These are phyloP conservation scores for Mediolabrus comicus DNA, from an alignment of 108 stramenopile species.

Conservation along the genomic window DNA sequence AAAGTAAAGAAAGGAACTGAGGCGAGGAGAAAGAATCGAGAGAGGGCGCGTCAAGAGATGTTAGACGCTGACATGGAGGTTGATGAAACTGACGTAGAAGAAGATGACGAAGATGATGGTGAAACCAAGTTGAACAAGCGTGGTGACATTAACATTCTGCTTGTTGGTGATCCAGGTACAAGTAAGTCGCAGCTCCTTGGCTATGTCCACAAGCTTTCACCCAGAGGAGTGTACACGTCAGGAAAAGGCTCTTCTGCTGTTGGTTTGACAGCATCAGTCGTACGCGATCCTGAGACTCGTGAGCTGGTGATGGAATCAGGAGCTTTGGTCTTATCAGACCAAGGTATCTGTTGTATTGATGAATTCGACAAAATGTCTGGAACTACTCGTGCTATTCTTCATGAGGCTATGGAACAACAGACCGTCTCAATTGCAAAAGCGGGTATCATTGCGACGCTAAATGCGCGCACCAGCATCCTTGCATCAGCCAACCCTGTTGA, in stretches of 20 bases:
- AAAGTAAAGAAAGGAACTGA: conserved; percentile 51
- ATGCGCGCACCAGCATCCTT: conserved; percentile 96
- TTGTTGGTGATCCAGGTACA: conserved; percentile 98
- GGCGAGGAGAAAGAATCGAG: conserved; percentile 35
- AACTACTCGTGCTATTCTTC: conserved; percentile 95
- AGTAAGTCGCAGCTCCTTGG: conserved; percentile 96
- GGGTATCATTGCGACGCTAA: conserved; percentile 97
- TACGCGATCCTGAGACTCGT: conserved; percentile 97
- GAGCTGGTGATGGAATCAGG: conserved; percentile 97
- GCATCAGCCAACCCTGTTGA: conserved; percentile 98
- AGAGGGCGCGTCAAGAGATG: conserved; percentile 29
- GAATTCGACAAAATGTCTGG: conserved; percentile 99
- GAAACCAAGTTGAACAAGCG: conserved; percentile 73
- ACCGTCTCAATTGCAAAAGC: conserved; percentile 98
- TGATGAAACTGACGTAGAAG: conserved; percentile 37
- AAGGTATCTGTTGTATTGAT: conserved; percentile 97
- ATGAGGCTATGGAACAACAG: conserved; percentile 99
- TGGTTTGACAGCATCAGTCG: conserved; percentile 97
- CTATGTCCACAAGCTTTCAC: conserved; percentile 96
- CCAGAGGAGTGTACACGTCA: conserved; percentile 97
- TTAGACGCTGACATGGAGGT: conserved; percentile 32
- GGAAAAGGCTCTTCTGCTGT: conserved; percentile 98
- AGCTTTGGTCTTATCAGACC: conserved; percentile 95
- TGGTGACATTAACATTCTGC: conserved; percentile 97
- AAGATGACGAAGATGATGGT: conserved; percentile 41